These are phyloP conservation scores for Aureoboletus auriporus DNA, from an alignment of 768 basidiomycete genomes.

Conservation along the genomic window DNA sequence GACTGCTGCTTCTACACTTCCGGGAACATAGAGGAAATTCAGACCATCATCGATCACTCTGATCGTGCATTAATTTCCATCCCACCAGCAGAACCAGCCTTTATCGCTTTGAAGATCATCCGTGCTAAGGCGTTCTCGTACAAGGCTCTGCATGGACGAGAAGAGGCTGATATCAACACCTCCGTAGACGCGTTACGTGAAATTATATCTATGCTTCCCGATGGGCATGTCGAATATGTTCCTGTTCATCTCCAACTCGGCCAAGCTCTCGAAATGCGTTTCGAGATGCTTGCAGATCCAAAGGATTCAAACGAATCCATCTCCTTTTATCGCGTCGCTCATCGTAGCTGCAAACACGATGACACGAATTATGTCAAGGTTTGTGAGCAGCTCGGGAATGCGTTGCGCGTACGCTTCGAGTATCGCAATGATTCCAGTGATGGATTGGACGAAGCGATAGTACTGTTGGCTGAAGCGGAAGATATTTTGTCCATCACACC, in stretches of 20 bases:
- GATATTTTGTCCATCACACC: constrained; percentile 6
- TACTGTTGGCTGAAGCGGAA: constrained; percentile 17
- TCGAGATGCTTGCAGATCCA: not conserved
- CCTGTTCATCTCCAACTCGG: constrained; percentile 11
- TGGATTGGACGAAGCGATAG: constrained; percentile 22
- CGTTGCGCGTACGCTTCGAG: constrained; percentile 11
- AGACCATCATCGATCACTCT: constrained; percentile 18
- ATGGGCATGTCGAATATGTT: constrained; percentile 11
- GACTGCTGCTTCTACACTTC: constrained; percentile 5
- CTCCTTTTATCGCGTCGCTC: constrained; percentile 9
- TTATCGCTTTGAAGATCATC: constrained; percentile 3
- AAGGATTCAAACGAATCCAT: constrained; percentile 26
- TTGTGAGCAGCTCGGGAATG: constrained; percentile 15
- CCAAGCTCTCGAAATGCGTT: constrained; percentile 17
- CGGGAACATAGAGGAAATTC: constrained; percentile 13
- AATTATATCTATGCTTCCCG: constrained; percentile 6
- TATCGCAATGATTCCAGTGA: not conserved
- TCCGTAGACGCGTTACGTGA: constrained; percentile 13
- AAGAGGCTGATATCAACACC: constrained; percentile 3
- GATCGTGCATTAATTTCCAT: constrained; percentile 12
- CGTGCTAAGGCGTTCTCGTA: constrained; percentile 17
- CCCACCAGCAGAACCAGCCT: not conserved
- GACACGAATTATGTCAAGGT: constrained; percentile 4
- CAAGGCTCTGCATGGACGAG: constrained; percentile 7
- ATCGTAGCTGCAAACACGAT: constrained; percentile 5